Evolutionary conservation across 1,284 basidiomycete species (phyloP), one percentile per base, ranked within the genome.

Genomic region (Peniophora sp.): DNA sequence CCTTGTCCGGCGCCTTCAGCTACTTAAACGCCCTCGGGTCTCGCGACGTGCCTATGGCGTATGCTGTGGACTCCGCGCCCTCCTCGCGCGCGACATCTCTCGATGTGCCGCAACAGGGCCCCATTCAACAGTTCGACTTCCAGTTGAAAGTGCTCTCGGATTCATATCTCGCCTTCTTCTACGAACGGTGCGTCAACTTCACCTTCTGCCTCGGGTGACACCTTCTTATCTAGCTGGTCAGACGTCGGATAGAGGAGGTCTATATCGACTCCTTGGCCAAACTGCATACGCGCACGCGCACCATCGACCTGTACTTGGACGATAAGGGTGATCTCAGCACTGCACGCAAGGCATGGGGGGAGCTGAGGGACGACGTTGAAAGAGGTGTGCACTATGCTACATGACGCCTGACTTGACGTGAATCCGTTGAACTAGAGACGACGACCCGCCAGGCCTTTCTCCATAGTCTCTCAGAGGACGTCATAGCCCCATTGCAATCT

Each of bases 361-460:
- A 95, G 65, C 78, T 93, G 12, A 74, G 88, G 47, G 92, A 94
- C 59, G 91, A 86, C 60, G 70, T 91, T 23, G 88, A 91, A 61
- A 73, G 87, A 74, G 87, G 87, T 84, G 52, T 49, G 72, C 27
- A 32, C 60, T 15, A 22, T 17, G 17, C 23, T 23, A 23, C 8
- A 32, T 22, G 22, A 24, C 43, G 23, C 47, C 47, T 50, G 35
- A 32, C 45, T 49, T 43, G 42, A 23, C 42, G 48, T 24, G 39
- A 47, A 44, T 46, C 32, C 46, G 47, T 39, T 24, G 18, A 35
- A 48, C 27, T 70, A 85, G 92, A 96, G 73, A 80, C 85, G n/a
- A 84, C 92, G 58, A 78, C 85, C 8, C 77, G 88, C 57, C 78
- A 83, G 53, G 91, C 91, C 0, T 87, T 93, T 65, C 71, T 87